Evolutionary conservation across 2,329 filamentous ascomycete species (phyloP), one percentile per base, ranked within the genome.

Genomic region (Westerdykella ornata): DNA sequence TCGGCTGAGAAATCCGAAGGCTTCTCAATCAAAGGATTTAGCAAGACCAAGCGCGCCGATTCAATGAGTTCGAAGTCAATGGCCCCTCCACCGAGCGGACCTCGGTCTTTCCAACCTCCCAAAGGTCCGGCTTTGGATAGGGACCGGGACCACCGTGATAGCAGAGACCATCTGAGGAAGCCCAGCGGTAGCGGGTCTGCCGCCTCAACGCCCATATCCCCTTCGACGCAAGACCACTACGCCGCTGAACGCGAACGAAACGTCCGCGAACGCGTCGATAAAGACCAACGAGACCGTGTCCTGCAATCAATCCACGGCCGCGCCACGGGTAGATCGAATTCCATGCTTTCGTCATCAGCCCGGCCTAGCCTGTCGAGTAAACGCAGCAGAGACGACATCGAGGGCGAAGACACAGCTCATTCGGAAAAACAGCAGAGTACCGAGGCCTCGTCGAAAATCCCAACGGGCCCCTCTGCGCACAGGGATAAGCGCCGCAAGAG

Each of bases 241-340:
- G 82, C 82, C 1, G 69, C 81, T 0, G 83, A 87, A 62, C 78
- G 83, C 16, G 82, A 85, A 57, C 54, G 48, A 15, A 61, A 65
- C n/a, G 56, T 55, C 12, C 51, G 58, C 1, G 60, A 61, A 39
- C 53, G 60, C 14, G 55, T 60, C 13, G 52, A 52, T 19, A 33
- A 33, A 17, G 30, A 33, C 16, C 59, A 59, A 16, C 57, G 59
- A 17, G 52, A 52, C 12, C 52, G 58, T 22, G 30, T 30, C 7
- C 19, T 42, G 3, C 33, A 40, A 13, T 26, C 29, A 19, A 16
- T 36, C 6, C 41, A 44, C 19, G 19, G 15, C 14, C 41, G 41
- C 3, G 31, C 30, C 2, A 39, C 35, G 12, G 35, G 18, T 7
- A 30, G 41, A 1, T 35, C 35, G 3, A 17, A 22, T n/a, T 34